Evolutionary conservation across 768 basidiomycete species (phyloP), one percentile per base, ranked within the genome.

Genomic region (Mycena kentingensis): DNA sequence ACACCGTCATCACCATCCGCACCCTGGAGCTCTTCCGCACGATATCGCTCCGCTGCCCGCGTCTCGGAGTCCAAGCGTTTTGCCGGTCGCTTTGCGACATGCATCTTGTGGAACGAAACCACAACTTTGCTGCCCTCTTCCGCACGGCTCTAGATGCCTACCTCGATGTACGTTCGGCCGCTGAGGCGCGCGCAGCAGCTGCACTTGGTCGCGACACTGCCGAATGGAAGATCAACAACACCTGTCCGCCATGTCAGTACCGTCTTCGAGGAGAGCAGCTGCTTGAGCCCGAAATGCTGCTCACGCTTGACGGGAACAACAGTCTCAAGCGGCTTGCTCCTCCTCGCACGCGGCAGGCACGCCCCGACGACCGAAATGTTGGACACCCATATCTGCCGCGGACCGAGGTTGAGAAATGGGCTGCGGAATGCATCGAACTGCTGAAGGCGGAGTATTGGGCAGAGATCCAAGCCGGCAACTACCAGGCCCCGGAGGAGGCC

Each of bases 191-290:
- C 1, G 58, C 72, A n/a, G 25, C 52, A 2, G 25, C n/a, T 12
- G 63, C 55, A 5, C 64, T 77, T 19, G 64, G 63, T 1, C 58
- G 63, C 0, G 57, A 70, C 39, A 34, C 41, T 1, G 61, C 67
- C 1, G 39, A 73, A 28, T 77, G 72, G 70, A 52, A 65, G 3
- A 64, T 69, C 0, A 24, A 58, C 27, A 63, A 75, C 48, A 55
- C 65, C 0, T 77, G 76, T 54, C 68, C 68, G 0, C 51, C 72
- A 1, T 77, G 76, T 52, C 49, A 46, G 13, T 73, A 75, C 43
- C 57, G 68, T 64, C 56, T 73, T 11, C 34, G 67, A 31, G 67
- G 58, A 25, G 69, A 76, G 47, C 62, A 63, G 1, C 21, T 52
- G 0, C 60, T 75, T 0, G 8, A 26, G 7, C 68, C 60, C 28